Conservation (phyloP, 2,329 filamentous ascomycete species). For the Colletotrichum salicis region DNA sequence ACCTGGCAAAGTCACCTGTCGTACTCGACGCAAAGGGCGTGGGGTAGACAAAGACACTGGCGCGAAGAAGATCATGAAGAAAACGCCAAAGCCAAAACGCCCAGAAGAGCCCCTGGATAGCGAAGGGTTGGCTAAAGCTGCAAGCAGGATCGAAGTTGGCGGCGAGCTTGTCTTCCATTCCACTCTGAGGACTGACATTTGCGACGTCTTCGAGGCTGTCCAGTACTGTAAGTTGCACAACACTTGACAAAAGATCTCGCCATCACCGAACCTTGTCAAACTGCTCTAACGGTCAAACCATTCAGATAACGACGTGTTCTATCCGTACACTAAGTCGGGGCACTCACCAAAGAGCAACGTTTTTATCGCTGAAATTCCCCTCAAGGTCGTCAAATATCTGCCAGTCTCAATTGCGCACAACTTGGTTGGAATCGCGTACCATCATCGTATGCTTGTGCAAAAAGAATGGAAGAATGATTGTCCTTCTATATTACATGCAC, state of each 20-base stretch:
- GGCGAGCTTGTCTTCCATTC: slow-evolving; percentile 7
- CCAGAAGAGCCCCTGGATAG: background rate
- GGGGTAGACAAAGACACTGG: background rate
- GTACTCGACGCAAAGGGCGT: slow-evolving; percentile 37
- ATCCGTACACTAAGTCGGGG: slow-evolving; percentile 36
- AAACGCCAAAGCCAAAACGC: background rate
- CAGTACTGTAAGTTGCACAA: slow-evolving; percentile 32
- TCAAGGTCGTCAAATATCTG: slow-evolving; percentile 26
- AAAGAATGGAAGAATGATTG: slow-evolving; percentile 27
- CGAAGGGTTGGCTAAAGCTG: background rate
- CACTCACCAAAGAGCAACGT: slow-evolving; percentile 35
- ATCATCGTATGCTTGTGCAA: slow-evolving; percentile 27
- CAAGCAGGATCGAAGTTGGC: background rate
- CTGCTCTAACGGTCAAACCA: background rate
- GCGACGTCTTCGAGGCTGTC: slow-evolving; percentile 30
- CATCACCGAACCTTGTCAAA: background rate
- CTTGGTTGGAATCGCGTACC: slow-evolving; percentile 26
- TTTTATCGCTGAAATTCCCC: slow-evolving; percentile 42
- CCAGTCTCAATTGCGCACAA: slow-evolving; percentile 26
- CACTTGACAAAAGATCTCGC: background rate
- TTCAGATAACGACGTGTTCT: slow-evolving; percentile 36
- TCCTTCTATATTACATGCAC: slow-evolving; percentile 16
- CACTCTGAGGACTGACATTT: slow-evolving; percentile 27
- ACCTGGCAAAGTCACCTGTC: slow-evolving; percentile 48
- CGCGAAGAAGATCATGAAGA: background rate